Percentiles rank a stretch among this genome's conserved stretches.
Evolutionary conservation across 176 grass and related monocot species (phyloP).

Genomic region (Oryza meyeriana): DNA sequence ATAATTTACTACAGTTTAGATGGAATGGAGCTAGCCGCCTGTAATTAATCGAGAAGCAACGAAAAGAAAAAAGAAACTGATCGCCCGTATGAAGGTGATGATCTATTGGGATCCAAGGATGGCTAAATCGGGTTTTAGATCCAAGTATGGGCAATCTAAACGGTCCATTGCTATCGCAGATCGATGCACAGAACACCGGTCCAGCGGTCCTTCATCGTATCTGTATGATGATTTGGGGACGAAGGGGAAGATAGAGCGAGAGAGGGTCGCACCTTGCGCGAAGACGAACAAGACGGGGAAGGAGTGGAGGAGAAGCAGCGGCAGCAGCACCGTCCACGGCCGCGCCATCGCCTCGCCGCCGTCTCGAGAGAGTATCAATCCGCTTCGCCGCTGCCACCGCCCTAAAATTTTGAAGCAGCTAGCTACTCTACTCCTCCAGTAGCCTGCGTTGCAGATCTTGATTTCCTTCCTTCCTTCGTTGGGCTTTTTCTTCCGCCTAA

Average conservation of each 20-base stretch:
- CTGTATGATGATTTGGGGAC: background rate
- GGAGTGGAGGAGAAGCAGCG: conserved; percentile 29
- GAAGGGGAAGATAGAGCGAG: background rate
- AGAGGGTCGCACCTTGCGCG: conserved; percentile 20
- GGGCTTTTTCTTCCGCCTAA: no score
- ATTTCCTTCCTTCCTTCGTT: no score
- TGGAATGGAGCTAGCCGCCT: no score
- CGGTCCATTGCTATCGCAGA: background rate
- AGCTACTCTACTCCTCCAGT: no score
- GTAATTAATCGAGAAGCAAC: no score
- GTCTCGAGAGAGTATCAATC: no score
- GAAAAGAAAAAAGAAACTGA: no score
- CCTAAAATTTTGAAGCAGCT: no score
- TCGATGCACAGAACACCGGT: background rate
- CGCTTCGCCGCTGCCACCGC: no score
- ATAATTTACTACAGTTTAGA: no score
- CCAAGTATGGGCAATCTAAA: background rate
- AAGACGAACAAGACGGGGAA: background rate
- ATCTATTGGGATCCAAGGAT: background rate
- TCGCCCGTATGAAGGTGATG: no score
- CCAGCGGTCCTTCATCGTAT: background rate
- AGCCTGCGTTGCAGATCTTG: no score
- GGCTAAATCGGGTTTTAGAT: background rate
- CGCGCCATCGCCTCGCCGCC: conserved; percentile 15
- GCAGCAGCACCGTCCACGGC: conserved; percentile 26